Conservation (phyloP, 495 filamentous ascomycete genomes). For the Podospora comata region DNA sequence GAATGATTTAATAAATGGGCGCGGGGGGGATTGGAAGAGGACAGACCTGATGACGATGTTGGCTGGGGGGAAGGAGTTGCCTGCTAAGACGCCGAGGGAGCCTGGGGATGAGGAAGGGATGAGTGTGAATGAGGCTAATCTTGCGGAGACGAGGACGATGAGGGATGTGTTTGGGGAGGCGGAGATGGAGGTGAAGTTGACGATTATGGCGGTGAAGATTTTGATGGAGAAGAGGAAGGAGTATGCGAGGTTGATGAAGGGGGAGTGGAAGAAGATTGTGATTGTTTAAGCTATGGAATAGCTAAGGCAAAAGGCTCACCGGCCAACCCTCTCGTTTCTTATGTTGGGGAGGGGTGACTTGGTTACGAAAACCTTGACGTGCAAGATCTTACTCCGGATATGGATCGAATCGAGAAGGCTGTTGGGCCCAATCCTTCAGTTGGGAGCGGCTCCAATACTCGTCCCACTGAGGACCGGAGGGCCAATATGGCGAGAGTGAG, state of each 20-base stretch:
- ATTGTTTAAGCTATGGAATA: slow-evolving; percentile 8
- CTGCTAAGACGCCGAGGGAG: not conserved
- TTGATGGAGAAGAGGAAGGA: slow-evolving; percentile 14
- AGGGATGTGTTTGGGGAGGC: slow-evolving; percentile 8
- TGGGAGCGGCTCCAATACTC: too few relatives aligned
- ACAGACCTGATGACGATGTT: not conserved
- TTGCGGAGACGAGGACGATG: not conserved
- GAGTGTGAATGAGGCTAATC: not conserved
- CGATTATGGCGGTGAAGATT: slow-evolving; percentile 9
- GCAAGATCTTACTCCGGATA: not conserved
- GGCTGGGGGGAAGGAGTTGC: not conserved
- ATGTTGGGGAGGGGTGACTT: not conserved
- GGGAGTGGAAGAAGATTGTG: slow-evolving; percentile 17
- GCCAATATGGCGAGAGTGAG: too few relatives aligned
- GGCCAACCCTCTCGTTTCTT: not conserved
- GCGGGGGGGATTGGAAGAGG: not conserved
- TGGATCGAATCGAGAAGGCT: too few relatives aligned
- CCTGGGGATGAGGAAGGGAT: not conserved
- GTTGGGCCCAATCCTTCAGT: too few relatives aligned
- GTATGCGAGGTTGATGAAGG: slow-evolving; percentile 11
- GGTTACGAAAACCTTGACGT: not conserved
- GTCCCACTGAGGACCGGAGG: too few relatives aligned
- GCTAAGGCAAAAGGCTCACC: not conserved
- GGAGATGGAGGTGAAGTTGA: slow-evolving; percentile 12
- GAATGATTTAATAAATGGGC: not conserved